Evolutionary conservation across 2,329 filamentous ascomycete genomes (phyloP).

Genomic region (Cladophialophora carrionii): DNA sequence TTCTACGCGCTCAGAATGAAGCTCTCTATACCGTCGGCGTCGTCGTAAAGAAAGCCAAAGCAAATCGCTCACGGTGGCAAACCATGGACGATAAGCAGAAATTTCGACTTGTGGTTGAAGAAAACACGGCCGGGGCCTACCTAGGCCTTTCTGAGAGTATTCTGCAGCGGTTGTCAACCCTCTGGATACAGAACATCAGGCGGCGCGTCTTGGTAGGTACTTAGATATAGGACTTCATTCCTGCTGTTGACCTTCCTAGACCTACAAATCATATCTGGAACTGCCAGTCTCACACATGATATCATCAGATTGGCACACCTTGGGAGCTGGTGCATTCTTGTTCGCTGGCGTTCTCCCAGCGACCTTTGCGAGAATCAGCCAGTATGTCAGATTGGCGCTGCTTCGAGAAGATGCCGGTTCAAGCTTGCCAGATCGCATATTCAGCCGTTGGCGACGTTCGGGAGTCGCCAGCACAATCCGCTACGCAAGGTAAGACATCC

Average conservation of each 20-base stretch:
- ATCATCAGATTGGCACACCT: slow-evolving; percentile 43
- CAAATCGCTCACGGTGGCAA: slow-evolving; percentile 34
- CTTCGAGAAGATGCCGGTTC: slow-evolving; percentile 15
- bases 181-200: slow-evolving; percentile 27
- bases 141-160: slow-evolving; percentile 15
- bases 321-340: slow-evolving; percentile 46
- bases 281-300: slow-evolving; percentile 46
- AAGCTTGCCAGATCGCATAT: slow-evolving; percentile 26
- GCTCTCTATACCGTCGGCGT: slow-evolving; percentile 55
- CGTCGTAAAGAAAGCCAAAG: slow-evolving; percentile 49
- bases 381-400: slow-evolving; percentile 23
- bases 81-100: slow-evolving; percentile 43
- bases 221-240: slow-evolving; percentile 10
- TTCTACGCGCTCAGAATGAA: slow-evolving; percentile 56
- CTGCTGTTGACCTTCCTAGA: slow-evolving; percentile 22
- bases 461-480: slow-evolving; percentile 41
- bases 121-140: slow-evolving; percentile 28
- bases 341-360: slow-evolving; percentile 46
- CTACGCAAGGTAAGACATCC: slow-evolving; percentile 23
- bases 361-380: slow-evolving; percentile 19
- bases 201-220: slow-evolving; percentile 42
- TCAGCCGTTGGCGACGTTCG: slow-evolving; percentile 38
- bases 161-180: slow-evolving; percentile 19
- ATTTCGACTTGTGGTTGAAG: slow-evolving; percentile 43
- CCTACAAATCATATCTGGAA: slow-evolving; percentile 30